Percentiles rank a stretch among this genome's conserved stretches.
Evolutionary conservation across 2,329 filamentous ascomycete species (phyloP).

Genomic region (Diplocarpon mali): DNA sequence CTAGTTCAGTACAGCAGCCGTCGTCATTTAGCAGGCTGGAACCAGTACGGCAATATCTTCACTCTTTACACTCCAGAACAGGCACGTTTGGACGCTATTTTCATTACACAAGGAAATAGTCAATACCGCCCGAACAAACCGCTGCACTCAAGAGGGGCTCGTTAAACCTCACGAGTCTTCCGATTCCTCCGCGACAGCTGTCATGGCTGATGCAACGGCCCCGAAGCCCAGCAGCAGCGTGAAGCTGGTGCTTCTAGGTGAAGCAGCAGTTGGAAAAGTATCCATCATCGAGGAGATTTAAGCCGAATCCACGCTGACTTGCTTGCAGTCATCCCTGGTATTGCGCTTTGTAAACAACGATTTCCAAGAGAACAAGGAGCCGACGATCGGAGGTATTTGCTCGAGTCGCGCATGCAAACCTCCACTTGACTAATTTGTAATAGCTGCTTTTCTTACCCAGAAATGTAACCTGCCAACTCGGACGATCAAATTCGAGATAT

Average conservation of each 20-base stretch:
- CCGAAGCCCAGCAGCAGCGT: slow-evolving; percentile 99
- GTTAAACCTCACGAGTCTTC: neutral
- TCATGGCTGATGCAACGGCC: slow-evolving; percentile 63
- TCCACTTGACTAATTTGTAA: slow-evolving; percentile 10
- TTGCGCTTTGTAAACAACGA: slow-evolving; percentile 99
- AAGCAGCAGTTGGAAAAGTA: slow-evolving; percentile 98
- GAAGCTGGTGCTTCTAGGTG: slow-evolving; percentile 94
- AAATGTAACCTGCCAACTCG: slow-evolving; percentile 93
- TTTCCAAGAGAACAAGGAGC: slow-evolving; percentile 99
- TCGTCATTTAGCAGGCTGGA: neutral
- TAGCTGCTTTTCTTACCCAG: slow-evolving; percentile 94
- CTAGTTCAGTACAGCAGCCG: neutral
- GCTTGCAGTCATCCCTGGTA: slow-evolving; percentile 75
- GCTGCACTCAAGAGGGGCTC: neutral
- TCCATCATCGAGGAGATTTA: neutral
- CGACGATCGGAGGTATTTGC: slow-evolving; percentile 82
- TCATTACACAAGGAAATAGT: too few species aligned
- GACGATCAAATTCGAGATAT: slow-evolving; percentile 91
- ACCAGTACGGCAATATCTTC: too few species aligned
- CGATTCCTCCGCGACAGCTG: neutral
- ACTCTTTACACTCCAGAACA: too few species aligned
- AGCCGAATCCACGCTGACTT: slow-evolving; percentile 8
- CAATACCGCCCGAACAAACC: neutral
- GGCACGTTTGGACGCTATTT: too few species aligned
- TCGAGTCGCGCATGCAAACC: neutral